A percentile compares a stretch with the other conserved stretches of the same genome.
These are phyloP conservation scores for Hanseniaspora vineae DNA, from an alignment of 805 yeast genomes.

Conservation along the genomic window DNA sequence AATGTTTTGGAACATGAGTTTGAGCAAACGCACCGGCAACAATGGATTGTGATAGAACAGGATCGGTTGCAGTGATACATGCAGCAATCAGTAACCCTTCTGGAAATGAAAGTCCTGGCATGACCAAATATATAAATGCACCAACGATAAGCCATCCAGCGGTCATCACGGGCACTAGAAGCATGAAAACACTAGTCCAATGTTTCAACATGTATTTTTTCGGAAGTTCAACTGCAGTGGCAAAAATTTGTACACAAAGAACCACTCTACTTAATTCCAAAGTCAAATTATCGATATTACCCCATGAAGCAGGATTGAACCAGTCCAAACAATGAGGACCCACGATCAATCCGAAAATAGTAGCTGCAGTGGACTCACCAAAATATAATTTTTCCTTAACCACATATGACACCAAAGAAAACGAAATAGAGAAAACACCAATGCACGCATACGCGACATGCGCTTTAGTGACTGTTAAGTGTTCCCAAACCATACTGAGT, in stretches of 20 bases:
- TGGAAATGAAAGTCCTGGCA: slow-evolving; percentile 60
- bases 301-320: slow-evolving; percentile 74
- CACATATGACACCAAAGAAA: slow-evolving; percentile 68
- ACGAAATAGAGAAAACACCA: slow-evolving; percentile 69
- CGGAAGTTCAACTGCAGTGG: slow-evolving; percentile 90
- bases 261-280: slow-evolving; percentile 75
- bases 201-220: slow-evolving; percentile 77
- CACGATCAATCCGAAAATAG: slow-evolving; percentile 70
- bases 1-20: slow-evolving; percentile 67
- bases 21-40: slow-evolving; percentile 80
- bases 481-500: slow-evolving; percentile 21
- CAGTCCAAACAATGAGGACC: slow-evolving; percentile 81
- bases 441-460: slow-evolving; percentile 82
- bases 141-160: slow-evolving; percentile 81
- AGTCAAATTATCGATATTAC: slow-evolving; percentile 63
- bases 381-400: slow-evolving; percentile 74
- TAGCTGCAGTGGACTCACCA: slow-evolving; percentile 87
- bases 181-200: slow-evolving; percentile 61
- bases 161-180: slow-evolving; percentile 81
- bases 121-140: slow-evolving; percentile 61
- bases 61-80: slow-evolving; percentile 91
- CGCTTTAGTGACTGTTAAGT: slow-evolving; percentile 36
- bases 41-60: slow-evolving; percentile 88
- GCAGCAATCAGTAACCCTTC: slow-evolving; percentile 68
- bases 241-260: slow-evolving; percentile 78